Evolutionary conservation across 2,329 filamentous ascomycete genomes (phyloP).

Genomic region (Pezicula carpinea): DNA sequence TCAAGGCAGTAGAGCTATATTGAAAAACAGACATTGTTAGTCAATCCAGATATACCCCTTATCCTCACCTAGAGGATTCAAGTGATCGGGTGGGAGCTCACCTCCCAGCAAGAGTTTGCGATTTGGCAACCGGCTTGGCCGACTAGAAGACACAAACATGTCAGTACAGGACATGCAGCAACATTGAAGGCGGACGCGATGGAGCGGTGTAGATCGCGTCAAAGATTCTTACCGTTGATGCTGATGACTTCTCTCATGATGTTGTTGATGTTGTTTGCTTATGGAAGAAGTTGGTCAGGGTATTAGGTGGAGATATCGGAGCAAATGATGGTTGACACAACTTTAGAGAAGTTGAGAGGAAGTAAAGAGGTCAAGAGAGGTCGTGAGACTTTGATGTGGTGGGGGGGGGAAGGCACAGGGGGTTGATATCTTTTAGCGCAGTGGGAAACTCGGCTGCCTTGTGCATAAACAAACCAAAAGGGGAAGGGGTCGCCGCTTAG

Average conservation of each 20-base stretch:
- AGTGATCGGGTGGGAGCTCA: constrained; percentile 48
- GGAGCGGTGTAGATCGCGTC: constrained; percentile 33
- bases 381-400: constrained; percentile 12
- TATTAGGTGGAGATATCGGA: constrained; percentile 16
- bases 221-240: constrained; percentile 78
- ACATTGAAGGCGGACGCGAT: constrained; percentile 17
- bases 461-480: constrained; percentile 12
- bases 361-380: constrained; percentile 13
- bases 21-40: constrained; percentile 26
- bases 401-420: constrained; percentile 16
- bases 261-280: constrained; percentile 39
- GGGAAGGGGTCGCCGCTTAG: not conserved
- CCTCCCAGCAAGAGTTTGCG: constrained; percentile 99
- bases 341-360: constrained; percentile 12
- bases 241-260: constrained; percentile 99
- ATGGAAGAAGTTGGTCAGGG: constrained; percentile 8
- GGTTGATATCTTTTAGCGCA: constrained; percentile 14
- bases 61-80: constrained; percentile 18
- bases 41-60: constrained; percentile 23
- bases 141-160: constrained; percentile 54
- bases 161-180: constrained; percentile 19
- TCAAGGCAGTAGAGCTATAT: constrained; percentile 97
- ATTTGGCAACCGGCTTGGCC: constrained; percentile 99
- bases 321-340: constrained; percentile 20
- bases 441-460: constrained; percentile 10